Base-by-base conservation (phyloP, 2,329 filamentous ascomycete species). In the Pseudogymnoascus sp. region DNA sequence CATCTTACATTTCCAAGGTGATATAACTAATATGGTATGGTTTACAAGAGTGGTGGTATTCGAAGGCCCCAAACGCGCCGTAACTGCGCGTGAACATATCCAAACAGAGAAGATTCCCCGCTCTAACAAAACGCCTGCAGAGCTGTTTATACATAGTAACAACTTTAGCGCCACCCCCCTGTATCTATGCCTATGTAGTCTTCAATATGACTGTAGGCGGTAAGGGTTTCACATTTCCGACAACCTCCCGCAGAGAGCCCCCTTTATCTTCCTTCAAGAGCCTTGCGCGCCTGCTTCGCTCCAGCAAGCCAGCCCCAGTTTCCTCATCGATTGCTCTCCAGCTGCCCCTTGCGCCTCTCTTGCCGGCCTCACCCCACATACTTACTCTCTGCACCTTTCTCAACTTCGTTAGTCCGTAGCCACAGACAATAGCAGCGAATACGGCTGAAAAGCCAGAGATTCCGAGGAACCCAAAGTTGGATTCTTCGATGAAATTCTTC, bases 401-500 rank as follows among this genome's bases (percentile, higher is more conserved):
- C 66, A 99, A 82, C 75, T 91, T 96, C 61, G 83, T 81, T 59
- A 97, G 82, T 4, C 95, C 93, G 75, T 93, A 96, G 70, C 85
- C 83, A 77, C 90, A 93, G 61, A 96, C 90, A 7, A 93, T 69
- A 62, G 88, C 82, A 12, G 90, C 91, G 74, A 93, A 87, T 63
- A 88, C 70, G 63, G 88, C 82, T 63, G 90, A 96, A 65, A 84
- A 79, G 16, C 79, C 80, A 2, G 88, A 91, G 65, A 99, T 87
- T 62, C 84, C 84, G 56, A 82, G 82, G 74, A 99, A 97, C 9
- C 93, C 95, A 75, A 91, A 84, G 75, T 91, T 85, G 1, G 90
- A 93, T 74, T 97, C 93, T 78, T 99, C 95, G 70, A 97, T 91
- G 76, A 97, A 97, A 77, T 97, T 97, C 74, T 97, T 96, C 67